Base-by-base conservation (phyloP, 179 eudicot genomes). In the Beta lomatogona region DNA sequence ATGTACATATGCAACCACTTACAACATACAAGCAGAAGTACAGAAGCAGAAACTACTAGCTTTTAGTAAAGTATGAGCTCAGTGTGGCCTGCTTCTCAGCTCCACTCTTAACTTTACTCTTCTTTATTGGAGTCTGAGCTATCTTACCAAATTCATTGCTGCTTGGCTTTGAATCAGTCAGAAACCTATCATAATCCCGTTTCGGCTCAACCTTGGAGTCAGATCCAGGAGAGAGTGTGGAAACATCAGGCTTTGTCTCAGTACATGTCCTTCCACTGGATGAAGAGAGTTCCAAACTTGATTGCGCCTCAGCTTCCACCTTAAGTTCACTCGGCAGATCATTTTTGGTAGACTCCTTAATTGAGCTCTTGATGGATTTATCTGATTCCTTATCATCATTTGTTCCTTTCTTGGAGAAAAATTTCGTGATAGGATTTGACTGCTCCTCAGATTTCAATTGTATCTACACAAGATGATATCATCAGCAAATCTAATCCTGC, bases 391-490 rank as follows among this genome's bases (percentile, higher is more conserved):
- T 71, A 45, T 70, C 57, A 11, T 75, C 60, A 14, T 28, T 36
- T 31, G 81, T 58, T 54, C 71, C 75, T 63, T 82, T 81, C 71
- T 85, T 85, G 63, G 83, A 79, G 81, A 85, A 85, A 60, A 85
- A 82, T 4, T 85, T 85, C 6, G 83, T 82, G 46, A 85, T 85
- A 46, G 87, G 78, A 70, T 85, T 85, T 53, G 79, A 41, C 74
- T 65, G 81, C 60, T 82, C 70, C 77, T 82, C 87, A n/a, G 81
- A 8, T 75, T 82, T 85, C 72, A 85, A 61, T 71, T 52, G 68
- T 70, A 85, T 85, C 87, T 85, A 78, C 83, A 79, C 14, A 79
- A 53, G 46, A 72, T 63, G 66, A 18, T 6, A 59, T 36, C 36
- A 63, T 71, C 70, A 81, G 76, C 28, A 48, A 54, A 63, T 31